A percentile compares a stretch with the other conserved stretches of the same genome.
phyloP scores from a whole-genome alignment of 2,329 filamentous ascomycete genomes.

The Epichloe sylvatica region DNA sequence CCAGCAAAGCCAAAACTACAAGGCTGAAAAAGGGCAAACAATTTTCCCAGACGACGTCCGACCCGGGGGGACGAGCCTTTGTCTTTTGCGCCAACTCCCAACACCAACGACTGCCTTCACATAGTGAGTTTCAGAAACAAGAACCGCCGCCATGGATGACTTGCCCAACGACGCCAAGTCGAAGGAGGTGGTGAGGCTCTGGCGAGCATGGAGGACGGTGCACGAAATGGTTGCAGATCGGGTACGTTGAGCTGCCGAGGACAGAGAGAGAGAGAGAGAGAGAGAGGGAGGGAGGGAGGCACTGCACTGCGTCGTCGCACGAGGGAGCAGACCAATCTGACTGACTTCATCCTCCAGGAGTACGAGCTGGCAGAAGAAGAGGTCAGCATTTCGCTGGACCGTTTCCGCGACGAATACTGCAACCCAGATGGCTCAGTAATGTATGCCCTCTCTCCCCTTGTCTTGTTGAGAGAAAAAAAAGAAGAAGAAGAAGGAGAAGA shows the following conservation, averaged over 20 bases:
- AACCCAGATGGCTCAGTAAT: constrained; percentile 60
- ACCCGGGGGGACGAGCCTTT: background rate
- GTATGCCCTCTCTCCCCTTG: constrained; percentile 34
- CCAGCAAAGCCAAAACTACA: background rate
- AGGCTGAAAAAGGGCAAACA: background rate
- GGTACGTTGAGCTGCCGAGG: constrained; percentile 37
- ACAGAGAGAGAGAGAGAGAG: background rate
- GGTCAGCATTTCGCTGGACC: constrained; percentile 70
- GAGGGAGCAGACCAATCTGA: background rate
- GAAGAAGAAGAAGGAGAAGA: no score
- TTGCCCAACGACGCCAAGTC: constrained; percentile 36
- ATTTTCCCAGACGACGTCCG: background rate
- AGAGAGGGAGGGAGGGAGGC: no score
- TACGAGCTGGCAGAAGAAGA: constrained; percentile 88
- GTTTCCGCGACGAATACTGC: constrained; percentile 61
- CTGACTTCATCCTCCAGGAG: constrained; percentile 43
- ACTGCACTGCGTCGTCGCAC: no score
- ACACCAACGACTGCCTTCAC: constrained; percentile 1
- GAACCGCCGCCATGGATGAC: constrained; percentile 22
- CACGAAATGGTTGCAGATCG: constrained; percentile 91
- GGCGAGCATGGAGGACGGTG: constrained; percentile 85
- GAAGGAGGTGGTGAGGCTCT: constrained; percentile 54
- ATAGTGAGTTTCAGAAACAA: background rate
- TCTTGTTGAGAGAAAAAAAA: background rate
- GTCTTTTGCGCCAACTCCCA: background rate